Evolutionary conservation across 805 yeast species (phyloP).

Genomic region (Candida krabiensis): DNA sequence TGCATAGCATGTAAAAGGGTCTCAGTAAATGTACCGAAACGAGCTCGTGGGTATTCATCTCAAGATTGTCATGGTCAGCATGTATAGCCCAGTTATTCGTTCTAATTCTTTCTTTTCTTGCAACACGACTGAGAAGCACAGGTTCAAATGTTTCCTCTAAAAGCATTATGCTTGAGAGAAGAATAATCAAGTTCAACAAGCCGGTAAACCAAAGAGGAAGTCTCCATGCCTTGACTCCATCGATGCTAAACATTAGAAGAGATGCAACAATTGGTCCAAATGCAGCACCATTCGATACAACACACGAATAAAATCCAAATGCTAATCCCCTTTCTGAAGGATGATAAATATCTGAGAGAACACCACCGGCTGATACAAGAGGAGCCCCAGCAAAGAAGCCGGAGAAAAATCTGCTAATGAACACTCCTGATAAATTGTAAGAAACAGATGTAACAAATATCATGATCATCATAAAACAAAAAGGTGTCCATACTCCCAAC

Average conservation of each 20-base stretch:
- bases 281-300: slow-evolving; percentile 65
- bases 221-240: slow-evolving; percentile 49
- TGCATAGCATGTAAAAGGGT: slow-evolving; percentile 40
- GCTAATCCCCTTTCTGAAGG: slow-evolving; percentile 55
- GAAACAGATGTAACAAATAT: slow-evolving; percentile 52
- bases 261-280: slow-evolving; percentile 63
- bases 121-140: slow-evolving; percentile 28
- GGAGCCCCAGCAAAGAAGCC: slow-evolving; percentile 65
- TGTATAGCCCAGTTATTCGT: slow-evolving; percentile 33
- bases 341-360: slow-evolving; percentile 54
- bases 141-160: slow-evolving; percentile 44
- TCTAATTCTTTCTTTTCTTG: slow-evolving; percentile 26
- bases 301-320: slow-evolving; percentile 46
- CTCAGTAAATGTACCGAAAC: slow-evolving; percentile 33
- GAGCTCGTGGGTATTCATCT: slow-evolving; percentile 22
- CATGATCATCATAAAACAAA: slow-evolving; percentile 39
- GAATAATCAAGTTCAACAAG: slow-evolving; percentile 34
- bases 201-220: slow-evolving; percentile 57
- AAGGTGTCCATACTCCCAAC: slow-evolving; percentile 43
- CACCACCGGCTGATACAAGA: slow-evolving; percentile 59
- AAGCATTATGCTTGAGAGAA: slow-evolving; percentile 33
- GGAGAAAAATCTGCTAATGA: slow-evolving; percentile 55
- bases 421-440: slow-evolving; percentile 48
- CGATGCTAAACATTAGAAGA: slow-evolving; percentile 42
- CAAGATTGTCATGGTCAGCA: slow-evolving; percentile 28